A percentile compares a stretch with the other conserved stretches of the same genome.
phyloP scores from a whole-genome alignment of 352 stramenopile species.

The Pythium phragmitis region DNA sequence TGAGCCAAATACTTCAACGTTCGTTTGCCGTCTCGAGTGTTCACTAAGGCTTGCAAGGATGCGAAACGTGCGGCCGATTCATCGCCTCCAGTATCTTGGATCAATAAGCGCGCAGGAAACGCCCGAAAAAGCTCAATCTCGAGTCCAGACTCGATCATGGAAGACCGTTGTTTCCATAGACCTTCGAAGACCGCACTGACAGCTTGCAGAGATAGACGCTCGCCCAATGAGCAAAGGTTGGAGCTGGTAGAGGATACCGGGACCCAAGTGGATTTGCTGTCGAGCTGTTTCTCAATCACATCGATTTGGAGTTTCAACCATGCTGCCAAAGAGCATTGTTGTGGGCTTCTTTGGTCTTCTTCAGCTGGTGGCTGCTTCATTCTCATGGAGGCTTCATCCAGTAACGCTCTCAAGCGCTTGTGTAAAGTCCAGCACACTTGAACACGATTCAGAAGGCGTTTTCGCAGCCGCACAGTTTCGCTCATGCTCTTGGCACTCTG shows the following conservation, averaged over 20 bases:
- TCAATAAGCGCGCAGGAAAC: conserved; percentile 26
- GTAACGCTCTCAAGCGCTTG: conserved; percentile 37
- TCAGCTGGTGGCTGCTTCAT: conserved; percentile 5
- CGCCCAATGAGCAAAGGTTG: conserved; percentile 12
- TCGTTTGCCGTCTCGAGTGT: conserved; percentile 40
- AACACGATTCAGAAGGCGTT: conserved; percentile 31
- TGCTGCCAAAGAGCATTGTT: not conserved
- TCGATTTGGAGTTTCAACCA: conserved; percentile 25
- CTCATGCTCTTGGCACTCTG: not conserved
- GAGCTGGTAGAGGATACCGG: not conserved
- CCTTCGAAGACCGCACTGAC: conserved; percentile 52
- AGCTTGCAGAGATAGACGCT: conserved; percentile 35
- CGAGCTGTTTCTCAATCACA: conserved; percentile 8
- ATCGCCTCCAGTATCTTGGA: not conserved
- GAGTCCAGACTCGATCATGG: conserved; percentile 34
- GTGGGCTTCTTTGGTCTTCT: conserved; percentile 1
- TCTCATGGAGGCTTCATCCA: conserved; percentile 32
- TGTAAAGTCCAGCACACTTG: conserved; percentile 46
- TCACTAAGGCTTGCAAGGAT: conserved; percentile 27
- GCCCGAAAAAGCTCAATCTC: conserved; percentile 53
- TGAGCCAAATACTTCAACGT: conserved; percentile 51
- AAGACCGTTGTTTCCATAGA: conserved; percentile 35
- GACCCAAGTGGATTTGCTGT: not conserved
- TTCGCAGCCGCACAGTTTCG: conserved; percentile 12
- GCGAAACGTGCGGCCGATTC: conserved; percentile 1